A percentile compares a stretch with the other conserved stretches of the same genome.
phyloP scores from a whole-genome alignment of 1,139 yeast species.

The Debaryomyces fabryi region DNA sequence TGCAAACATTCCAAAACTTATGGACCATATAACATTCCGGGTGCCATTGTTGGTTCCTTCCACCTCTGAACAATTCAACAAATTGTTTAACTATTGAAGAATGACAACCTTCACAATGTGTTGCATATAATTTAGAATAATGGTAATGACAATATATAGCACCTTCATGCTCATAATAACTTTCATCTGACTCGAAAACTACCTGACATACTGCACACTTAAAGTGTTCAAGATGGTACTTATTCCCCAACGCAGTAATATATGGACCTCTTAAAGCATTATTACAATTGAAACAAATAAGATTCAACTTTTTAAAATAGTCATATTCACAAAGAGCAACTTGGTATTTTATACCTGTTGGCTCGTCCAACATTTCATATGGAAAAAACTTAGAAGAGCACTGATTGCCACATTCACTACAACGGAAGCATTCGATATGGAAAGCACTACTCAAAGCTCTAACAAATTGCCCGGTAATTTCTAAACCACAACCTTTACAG shows the following conservation, averaged over 20 bases:
- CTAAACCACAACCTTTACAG: conserved; percentile 66
- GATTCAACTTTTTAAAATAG: conserved; percentile 80
- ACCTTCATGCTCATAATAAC: conserved; percentile 86
- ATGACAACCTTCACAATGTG: conserved; percentile 91
- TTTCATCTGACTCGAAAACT: conserved; percentile 90
- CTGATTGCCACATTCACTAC: conserved; percentile 77
- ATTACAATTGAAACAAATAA: conserved; percentile 83
- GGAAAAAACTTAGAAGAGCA: conserved; percentile 79
- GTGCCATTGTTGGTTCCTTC: conserved; percentile 97
- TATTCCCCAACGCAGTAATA: conserved; percentile 88
- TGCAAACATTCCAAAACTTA: conserved; percentile 91
- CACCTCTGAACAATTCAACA: conserved; percentile 90
- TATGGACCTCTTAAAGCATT: conserved; percentile 89
- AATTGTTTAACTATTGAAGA: conserved; percentile 91
- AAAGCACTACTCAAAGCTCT: conserved; percentile 79
- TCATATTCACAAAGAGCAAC: conserved; percentile 92
- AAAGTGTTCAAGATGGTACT: conserved; percentile 94
- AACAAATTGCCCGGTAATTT: conserved; percentile 80
- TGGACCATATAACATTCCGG: conserved; percentile 98
- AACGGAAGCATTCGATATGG: conserved; percentile 86
- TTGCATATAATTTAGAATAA: conserved; percentile 81
- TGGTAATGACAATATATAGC: conserved; percentile 89
- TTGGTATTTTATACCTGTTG: conserved; percentile 38
- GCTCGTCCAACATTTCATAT: conserved; percentile 42
- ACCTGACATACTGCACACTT: conserved; percentile 86